Evolutionary conservation across 306 rosid species (phyloP), one percentile per base, ranked within the genome.

Genomic region (Delonix regia): DNA sequence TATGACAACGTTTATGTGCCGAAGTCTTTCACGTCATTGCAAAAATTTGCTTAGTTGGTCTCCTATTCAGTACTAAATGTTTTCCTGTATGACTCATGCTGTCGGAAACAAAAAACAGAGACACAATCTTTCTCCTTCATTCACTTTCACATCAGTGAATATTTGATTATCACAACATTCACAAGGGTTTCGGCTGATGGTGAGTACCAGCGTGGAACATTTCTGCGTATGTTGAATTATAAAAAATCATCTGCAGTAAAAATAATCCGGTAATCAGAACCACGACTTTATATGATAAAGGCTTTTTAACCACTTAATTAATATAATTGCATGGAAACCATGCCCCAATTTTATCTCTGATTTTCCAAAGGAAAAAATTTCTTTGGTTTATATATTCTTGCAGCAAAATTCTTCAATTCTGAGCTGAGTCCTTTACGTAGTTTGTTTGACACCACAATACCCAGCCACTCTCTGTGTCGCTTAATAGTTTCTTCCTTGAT

Each of bases 201-300:
- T 56, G 87, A 79, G 75, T 59, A 41, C 94, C 98, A 34, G 96
- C 92, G 62, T 90, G 91, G 73, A 92, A 94, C 48, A 97, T 97
- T 86, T 94, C 98, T 0, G 96, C 85, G 81, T 90, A 94, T 60
- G 98, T 93, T 6, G 87, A 76, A 85, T 85, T 88, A 84, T 88
- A 88, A 81, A 90, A 92, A 8, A 84, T 88, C 89, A 86, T 86
- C 97, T 92, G 88, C 80, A 73, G 77, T 27, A 67, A 75, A 25
- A 22, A 76, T 39, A 68, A 80, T 66, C 10, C 6, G 5, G 42
- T 21, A 24, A 66, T 79, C 38, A 21, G 74, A 76, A 38, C 30
- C 72, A 77, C 25, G 44, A 18, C 24, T 30, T 42, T 33, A 62
- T 33, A 52, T 34, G 81, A 79, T 16, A 67, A 56, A 68, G 24